These are phyloP conservation scores for Mortierella sp. DNA, from an alignment of 371 early-diverging fungal species.

Conservation along the genomic window DNA sequence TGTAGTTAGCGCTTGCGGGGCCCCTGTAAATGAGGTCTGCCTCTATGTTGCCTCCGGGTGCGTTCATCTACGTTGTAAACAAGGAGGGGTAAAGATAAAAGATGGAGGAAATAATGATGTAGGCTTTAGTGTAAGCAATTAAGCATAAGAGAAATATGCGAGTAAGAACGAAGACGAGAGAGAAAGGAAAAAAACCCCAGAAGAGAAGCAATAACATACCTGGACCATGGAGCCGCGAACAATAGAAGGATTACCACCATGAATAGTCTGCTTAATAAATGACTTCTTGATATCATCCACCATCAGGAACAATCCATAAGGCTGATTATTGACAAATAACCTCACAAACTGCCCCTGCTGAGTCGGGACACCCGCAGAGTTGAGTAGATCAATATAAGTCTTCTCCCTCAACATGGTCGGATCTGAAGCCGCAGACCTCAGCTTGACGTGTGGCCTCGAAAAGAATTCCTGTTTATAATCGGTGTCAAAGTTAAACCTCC, in stretches of 20 bases:
- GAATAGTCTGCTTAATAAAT: not conserved
- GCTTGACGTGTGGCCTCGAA: slow-evolving; percentile 38
- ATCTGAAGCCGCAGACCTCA: slow-evolving; percentile 56
- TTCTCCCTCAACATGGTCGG: slow-evolving; percentile 61
- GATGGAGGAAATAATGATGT: no score
- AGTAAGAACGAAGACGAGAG: no score
- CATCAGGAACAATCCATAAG: slow-evolving; percentile 59
- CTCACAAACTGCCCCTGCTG: slow-evolving; percentile 55
- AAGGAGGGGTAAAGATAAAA: no score
- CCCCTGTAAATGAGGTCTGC: slow-evolving; percentile 17
- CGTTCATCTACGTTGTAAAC: no score
- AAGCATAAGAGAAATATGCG: no score
- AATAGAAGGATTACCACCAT: not conserved
- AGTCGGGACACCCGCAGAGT: slow-evolving; percentile 49
- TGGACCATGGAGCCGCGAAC: no score
- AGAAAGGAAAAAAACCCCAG: no score
- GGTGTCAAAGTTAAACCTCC: slow-evolving; percentile 50
- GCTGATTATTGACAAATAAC: slow-evolving; percentile 60
- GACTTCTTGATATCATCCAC: slow-evolving; percentile 37
- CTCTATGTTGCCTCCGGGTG: not conserved
- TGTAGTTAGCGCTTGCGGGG: not conserved
- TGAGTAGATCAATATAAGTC: slow-evolving; percentile 52
- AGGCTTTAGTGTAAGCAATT: no score
- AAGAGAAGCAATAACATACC: no score
- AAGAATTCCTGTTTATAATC: slow-evolving; percentile 18